Base-by-base conservation (phyloP, 257 asterid genomes). In the Solanum clarkiae region DNA sequence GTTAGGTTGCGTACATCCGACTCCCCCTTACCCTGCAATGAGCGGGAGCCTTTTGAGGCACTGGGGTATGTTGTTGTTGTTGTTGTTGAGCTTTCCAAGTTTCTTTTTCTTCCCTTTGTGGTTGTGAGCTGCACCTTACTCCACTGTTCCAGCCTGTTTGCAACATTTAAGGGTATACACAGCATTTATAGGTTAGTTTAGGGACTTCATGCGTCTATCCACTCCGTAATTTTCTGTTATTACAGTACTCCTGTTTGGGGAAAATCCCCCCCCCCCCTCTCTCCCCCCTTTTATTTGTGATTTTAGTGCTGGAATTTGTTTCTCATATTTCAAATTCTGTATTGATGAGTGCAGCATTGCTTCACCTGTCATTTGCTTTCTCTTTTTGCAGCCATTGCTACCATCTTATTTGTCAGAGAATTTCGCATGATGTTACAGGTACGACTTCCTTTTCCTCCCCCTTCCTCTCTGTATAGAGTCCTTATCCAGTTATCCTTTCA, bases 351-450 rank as follows among this genome's bases (percentile, higher is more conserved):
- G 81, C 62, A 75, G 36, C 82, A 49, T 29, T 11, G 77, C 59
- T 42, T 65, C 40, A 44, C 71, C 66, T 85, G 66, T 22, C 45
- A 40, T 12, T 44, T 55, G 81, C 53, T 77, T 36, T 42, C 80
- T 74, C 71, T 24, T 88, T 84, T 69, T 92, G 95, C 97, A 96
- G 99, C 92, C 84, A 96, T 96, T 87, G 93, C 96, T 22, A 88
- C 94, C 68, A 83, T 95, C 89, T 88, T 96, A 89, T 93, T 96
- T 91, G 86, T 95, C 8, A 90, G 98, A 86, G 94, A 96, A 85
- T 45, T 95, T 79, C 91, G 91, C 62, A 14, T 92, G 80, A 86
- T 91, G 83, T 86, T 93, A 77, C 85, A 65, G 95, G 99, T 95
- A 92, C 87, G 90, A 69, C 29, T 24, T 69, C 83, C 17, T 85